Evolutionary conservation across 768 basidiomycete genomes (phyloP).

Genomic region (Infundibulicybe gibba): DNA sequence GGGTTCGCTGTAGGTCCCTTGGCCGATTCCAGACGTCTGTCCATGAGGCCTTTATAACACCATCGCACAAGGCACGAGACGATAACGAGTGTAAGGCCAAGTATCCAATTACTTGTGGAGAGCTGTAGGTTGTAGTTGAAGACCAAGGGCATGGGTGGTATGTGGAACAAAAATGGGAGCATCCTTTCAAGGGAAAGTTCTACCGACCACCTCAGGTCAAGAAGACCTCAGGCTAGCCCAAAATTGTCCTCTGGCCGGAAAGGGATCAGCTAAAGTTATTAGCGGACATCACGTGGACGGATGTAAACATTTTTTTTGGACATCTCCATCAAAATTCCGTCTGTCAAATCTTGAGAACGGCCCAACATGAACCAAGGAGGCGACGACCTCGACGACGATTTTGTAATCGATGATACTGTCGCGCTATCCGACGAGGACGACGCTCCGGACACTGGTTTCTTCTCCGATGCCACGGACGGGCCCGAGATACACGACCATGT

Average conservation of each 20-base stretch:
- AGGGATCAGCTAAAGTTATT: no score
- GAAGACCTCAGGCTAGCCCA: no score
- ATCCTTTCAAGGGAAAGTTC: conserved; percentile 7
- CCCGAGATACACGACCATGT: conserved; percentile 21
- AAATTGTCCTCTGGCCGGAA: no score
- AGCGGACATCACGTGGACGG: no score
- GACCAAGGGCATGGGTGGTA: neutral
- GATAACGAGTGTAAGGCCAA: conserved; percentile 10
- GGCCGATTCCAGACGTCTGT: conserved; percentile 6
- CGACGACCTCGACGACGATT: conserved; percentile 86
- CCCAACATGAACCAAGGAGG: conserved; percentile 38
- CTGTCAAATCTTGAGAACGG: no score
- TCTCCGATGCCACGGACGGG: conserved; percentile 34
- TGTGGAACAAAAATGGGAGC: conserved; percentile 3
- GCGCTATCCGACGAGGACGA: conserved; percentile 61
- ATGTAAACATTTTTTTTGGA: no score
- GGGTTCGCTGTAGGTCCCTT: neutral
- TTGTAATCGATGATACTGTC: conserved; percentile 64
- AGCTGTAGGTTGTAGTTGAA: conserved; percentile 3
- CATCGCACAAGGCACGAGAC: conserved; percentile 25
- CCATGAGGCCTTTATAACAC: conserved; percentile 17
- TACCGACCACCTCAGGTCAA: no score
- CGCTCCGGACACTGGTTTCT: conserved; percentile 22
- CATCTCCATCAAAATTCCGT: no score
- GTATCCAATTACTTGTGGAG: conserved; percentile 9